These are phyloP conservation scores for Rhizopus delemar DNA, from an alignment of 371 early-diverging fungal genomes.

Conservation along the genomic window DNA sequence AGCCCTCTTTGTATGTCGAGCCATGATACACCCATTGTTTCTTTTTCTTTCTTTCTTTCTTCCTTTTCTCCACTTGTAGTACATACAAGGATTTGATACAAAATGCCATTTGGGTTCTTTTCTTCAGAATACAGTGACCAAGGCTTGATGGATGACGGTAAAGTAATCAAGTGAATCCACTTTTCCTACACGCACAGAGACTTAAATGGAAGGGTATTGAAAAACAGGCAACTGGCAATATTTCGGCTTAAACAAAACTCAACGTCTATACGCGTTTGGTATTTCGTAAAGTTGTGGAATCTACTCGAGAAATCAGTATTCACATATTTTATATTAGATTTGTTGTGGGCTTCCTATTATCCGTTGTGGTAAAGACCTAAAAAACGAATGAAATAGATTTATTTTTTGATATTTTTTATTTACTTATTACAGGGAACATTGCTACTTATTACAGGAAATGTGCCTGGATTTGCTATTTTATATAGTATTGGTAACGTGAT, in stretches of 20 bases:
- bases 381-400: background rate
- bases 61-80: conserved; percentile 5
- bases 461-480: conserved; percentile 81
- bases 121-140: conserved; percentile 45
- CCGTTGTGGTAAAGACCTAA: conserved; percentile 63
- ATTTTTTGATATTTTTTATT: too few relatives aligned
- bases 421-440: conserved; percentile 59
- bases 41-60: background rate
- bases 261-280: conserved; percentile 90
- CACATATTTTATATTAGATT: conserved; percentile 48
- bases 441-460: conserved; percentile 55
- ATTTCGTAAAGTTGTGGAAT: conserved; percentile 49
- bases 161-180: background rate
- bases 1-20: too few relatives aligned
- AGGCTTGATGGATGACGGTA: conserved; percentile 55
- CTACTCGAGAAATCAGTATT: background rate
- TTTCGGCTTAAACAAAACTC: conserved; percentile 71
- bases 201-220: background rate
- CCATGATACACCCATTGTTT: too few relatives aligned
- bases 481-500: conserved; percentile 89
- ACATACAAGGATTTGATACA: background rate
- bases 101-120: conserved; percentile 53
- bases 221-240: conserved; percentile 47
- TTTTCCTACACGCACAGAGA: too few relatives aligned
- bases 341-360: conserved; percentile 71